These are phyloP conservation scores for Lathyrus sativus DNA, from an alignment of 306 rosid species.

Conservation along the genomic window DNA sequence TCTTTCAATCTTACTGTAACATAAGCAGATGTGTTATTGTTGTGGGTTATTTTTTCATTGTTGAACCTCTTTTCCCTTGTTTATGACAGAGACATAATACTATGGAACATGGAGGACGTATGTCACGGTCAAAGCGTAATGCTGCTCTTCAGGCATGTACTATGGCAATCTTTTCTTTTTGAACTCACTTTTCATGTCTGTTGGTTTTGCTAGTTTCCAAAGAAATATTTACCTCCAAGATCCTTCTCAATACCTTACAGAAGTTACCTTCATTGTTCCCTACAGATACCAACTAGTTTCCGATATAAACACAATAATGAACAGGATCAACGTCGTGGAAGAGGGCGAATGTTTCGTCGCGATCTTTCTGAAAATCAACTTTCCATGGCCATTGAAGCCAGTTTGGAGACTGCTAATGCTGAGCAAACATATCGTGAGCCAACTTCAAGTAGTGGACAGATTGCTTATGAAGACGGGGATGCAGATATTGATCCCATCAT, in stretches of 20 bases:
- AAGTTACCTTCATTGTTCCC: conserved; percentile 13
- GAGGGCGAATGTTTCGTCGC: conserved; percentile 64
- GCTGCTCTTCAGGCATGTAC: conserved; percentile 92
- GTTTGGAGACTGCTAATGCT: conserved; percentile 71
- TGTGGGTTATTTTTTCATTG: conserved; percentile 30
- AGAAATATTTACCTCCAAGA: conserved; percentile 13
- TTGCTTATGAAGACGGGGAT: conserved; percentile 48
- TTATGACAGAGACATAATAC: conserved; percentile 78
- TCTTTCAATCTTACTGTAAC: conserved; percentile 25
- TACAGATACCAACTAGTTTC: conserved; percentile 91
- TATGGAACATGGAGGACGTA: conserved; percentile 87
- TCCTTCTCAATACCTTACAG: conserved; percentile 7
- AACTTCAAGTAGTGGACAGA: conserved; percentile 52
- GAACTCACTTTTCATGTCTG: conserved; percentile 6
- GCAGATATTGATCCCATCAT: conserved; percentile 57
- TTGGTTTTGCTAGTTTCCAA: conserved; percentile 23
- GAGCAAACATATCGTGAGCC: conserved; percentile 45
- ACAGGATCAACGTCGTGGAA: conserved; percentile 74
- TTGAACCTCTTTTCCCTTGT: conserved; percentile 35
- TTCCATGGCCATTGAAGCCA: conserved; percentile 82
- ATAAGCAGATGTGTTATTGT: conserved; percentile 6
- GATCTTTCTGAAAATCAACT: conserved; percentile 75
- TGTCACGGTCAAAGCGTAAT: conserved; percentile 93
- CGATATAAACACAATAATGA: conserved; percentile 65
- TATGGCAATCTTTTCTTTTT: conserved; percentile 9